These are phyloP conservation scores for Cynanchum wilfordii DNA, from an alignment of 257 asterid genomes.

Conservation along the genomic window DNA sequence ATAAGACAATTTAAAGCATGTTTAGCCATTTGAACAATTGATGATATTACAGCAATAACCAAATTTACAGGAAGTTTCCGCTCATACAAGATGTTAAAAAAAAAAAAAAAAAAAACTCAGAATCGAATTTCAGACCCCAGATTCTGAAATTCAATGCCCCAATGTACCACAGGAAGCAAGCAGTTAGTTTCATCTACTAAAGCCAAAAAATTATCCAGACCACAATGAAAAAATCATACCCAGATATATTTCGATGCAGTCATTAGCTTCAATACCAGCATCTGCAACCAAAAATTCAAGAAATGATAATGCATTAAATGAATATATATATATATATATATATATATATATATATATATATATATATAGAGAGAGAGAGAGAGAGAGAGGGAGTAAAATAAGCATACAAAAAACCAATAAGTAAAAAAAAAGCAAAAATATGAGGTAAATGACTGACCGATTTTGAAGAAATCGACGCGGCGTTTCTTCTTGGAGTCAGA, in stretches of 20 bases:
- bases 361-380: not conserved
- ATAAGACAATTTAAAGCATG: not conserved
- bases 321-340: not conserved
- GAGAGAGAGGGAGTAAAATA: not conserved
- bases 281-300: constrained; percentile 36
- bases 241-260: constrained; percentile 64
- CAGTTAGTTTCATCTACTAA: not conserved
- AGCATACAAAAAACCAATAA: not conserved
- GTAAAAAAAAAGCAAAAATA: not conserved
- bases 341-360: not conserved
- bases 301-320: not conserved
- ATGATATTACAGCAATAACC: not conserved
- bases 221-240: constrained; percentile 32
- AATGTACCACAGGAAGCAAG: not conserved
- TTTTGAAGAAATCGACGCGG: constrained; percentile 56
- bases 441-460: constrained; percentile 39
- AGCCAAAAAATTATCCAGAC: not conserved
- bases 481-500: constrained; percentile 57
- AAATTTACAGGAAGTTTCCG: not conserved
- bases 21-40: not conserved
- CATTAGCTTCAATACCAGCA: constrained; percentile 69
- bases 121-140: not conserved
- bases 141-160: not conserved
- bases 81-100: not conserved
- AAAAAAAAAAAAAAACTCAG: not conserved